Conservation (phyloP, 257 asterid species). For the Solanum habrochaites region DNA sequence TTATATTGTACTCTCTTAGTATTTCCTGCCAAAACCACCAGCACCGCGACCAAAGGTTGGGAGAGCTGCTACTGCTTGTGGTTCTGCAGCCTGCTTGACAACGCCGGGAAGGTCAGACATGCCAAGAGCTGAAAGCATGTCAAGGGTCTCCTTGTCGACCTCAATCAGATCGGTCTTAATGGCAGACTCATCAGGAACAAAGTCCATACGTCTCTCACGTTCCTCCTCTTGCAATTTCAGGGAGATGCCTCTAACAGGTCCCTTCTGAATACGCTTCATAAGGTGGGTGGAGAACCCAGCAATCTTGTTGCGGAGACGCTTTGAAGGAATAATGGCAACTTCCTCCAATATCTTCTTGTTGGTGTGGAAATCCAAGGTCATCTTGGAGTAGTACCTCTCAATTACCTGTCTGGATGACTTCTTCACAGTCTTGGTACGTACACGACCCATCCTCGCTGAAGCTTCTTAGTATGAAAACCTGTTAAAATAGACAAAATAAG, state of each 20-base stretch:
- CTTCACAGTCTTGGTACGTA: constrained; percentile 42
- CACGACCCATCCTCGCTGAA: constrained; percentile 32
- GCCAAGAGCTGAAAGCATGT: constrained; percentile 36
- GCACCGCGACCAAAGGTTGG: constrained; percentile 20
- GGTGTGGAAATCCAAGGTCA: constrained; percentile 44
- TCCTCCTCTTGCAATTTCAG: constrained; percentile 35
- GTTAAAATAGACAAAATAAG: not conserved
- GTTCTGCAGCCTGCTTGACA: constrained; percentile 16
- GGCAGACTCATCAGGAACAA: constrained; percentile 46
- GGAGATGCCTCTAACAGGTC: constrained; percentile 31
- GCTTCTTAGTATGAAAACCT: not conserved
- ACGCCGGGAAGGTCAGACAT: constrained; percentile 45
- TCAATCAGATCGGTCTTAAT: constrained; percentile 33
- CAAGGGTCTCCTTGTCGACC: constrained; percentile 44
- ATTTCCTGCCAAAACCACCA: constrained; percentile 23
- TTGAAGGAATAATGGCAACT: constrained; percentile 36
- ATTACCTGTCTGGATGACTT: constrained; percentile 43
- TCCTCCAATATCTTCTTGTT: constrained; percentile 32
- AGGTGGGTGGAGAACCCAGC: constrained; percentile 37
- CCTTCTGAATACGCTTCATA: constrained; percentile 36
- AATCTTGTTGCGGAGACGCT: constrained; percentile 30
- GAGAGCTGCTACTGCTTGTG: constrained; percentile 8
- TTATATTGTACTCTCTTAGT: not conserved
- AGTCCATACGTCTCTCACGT: constrained; percentile 43
- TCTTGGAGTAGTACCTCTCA: constrained; percentile 37